phyloP scores from a whole-genome alignment of 345 rosid species.

The Pistacia integerrima region DNA sequence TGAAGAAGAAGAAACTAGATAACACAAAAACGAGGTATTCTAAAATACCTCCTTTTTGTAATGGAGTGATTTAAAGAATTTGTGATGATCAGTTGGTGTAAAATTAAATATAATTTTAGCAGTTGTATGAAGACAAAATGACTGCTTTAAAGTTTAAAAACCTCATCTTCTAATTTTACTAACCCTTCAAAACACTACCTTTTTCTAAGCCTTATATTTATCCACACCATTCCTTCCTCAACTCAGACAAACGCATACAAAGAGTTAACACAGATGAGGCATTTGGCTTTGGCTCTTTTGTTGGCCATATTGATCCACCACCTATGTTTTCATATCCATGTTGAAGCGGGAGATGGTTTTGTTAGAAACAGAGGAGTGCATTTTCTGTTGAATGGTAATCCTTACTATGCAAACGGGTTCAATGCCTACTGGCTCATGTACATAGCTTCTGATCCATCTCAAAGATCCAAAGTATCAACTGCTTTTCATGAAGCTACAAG shows the following conservation, averaged over 20 bases:
- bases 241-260: not conserved
- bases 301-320: slow-evolving; percentile 38
- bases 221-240: not conserved
- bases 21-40: too few relatives aligned
- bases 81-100: not conserved
- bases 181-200: slow-evolving; percentile 13
- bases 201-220: not conserved
- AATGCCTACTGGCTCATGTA: slow-evolving; percentile 96
- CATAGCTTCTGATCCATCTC: slow-evolving; percentile 69
- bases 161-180: not conserved
- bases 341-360: slow-evolving; percentile 59
- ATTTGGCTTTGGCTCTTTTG: slow-evolving; percentile 28
- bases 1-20: too few relatives aligned
- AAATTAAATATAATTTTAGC: slow-evolving; percentile 2
- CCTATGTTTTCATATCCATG: slow-evolving; percentile 33
- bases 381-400: slow-evolving; percentile 65
- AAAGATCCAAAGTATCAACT: slow-evolving; percentile 55
- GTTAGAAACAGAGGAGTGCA: slow-evolving; percentile 63
- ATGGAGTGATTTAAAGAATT: too few relatives aligned
- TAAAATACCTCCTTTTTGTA: not conserved
- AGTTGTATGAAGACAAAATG: slow-evolving; percentile 20
- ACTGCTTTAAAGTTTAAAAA: not conserved
- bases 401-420: slow-evolving; percentile 85
- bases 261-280: slow-evolving; percentile 43
- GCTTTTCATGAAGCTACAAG: slow-evolving; percentile 67